phyloP scores from a whole-genome alignment of 768 basidiomycete genomes.

The Agrocybe praecox region DNA sequence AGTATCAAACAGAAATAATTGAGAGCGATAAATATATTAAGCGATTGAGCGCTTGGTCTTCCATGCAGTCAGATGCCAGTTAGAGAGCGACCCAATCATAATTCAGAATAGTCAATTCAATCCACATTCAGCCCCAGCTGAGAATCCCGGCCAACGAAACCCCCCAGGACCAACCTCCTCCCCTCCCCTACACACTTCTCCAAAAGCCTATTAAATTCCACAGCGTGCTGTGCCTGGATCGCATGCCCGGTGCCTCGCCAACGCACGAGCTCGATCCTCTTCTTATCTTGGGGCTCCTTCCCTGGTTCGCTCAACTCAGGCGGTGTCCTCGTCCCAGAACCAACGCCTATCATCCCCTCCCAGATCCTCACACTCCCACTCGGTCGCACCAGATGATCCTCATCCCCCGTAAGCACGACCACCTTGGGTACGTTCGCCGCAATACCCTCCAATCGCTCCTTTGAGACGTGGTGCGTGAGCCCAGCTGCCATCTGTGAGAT shows the following conservation, averaged over 20 bases:
- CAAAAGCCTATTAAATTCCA: slow-evolving; percentile 56
- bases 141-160: slow-evolving; percentile 9
- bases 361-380: slow-evolving; percentile 55
- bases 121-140: no score
- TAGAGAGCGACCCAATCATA: no score
- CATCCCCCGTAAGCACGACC: slow-evolving; percentile 65
- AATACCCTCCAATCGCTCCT: slow-evolving; percentile 48
- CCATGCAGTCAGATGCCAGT: no score
- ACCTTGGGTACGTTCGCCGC: slow-evolving; percentile 65
- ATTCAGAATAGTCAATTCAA: no score
- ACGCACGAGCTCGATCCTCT: slow-evolving; percentile 42
- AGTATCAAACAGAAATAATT: no score
- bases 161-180: slow-evolving; percentile 23
- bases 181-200: slow-evolving; percentile 62
- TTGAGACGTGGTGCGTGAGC: slow-evolving; percentile 60
- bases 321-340: background rate
- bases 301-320: background rate
- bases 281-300: background rate
- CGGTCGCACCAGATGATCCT: slow-evolving; percentile 60
- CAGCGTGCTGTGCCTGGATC: slow-evolving; percentile 48
- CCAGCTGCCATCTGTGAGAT: slow-evolving; percentile 76
- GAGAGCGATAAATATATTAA: no score
- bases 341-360: slow-evolving; percentile 43
- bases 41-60: no score
- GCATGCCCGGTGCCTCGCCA: slow-evolving; percentile 71